Base-by-base conservation (phyloP, 2,329 filamentous ascomycete species). In the Fusarium newnesense region DNA sequence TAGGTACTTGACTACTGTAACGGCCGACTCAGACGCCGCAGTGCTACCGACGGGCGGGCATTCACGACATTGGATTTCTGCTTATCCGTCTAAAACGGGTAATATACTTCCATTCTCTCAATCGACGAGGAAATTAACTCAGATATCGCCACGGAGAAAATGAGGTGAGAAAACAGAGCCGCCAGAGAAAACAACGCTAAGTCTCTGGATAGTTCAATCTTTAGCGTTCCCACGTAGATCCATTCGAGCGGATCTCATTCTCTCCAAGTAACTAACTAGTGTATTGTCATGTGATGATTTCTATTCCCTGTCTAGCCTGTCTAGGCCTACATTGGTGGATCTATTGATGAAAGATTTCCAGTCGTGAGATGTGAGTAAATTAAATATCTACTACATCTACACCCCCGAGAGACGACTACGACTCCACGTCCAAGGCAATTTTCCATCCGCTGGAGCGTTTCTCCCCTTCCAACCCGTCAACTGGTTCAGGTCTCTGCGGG, bases 341-440 rank as follows among this genome's bases (percentile, higher is more conserved):
- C n/a, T 54, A 40, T 42, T 28, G 24, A 24, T 28, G 10, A 6
- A 37, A 63, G 64, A 44, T 66, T 68, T 42, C n/a, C 19, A 37
- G 7, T 9, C 47, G 37, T 63, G 65, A 68, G 56, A 68, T 68
- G 40, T 68, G 64, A 68, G 65, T 39, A 36, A 47, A 36, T 40
- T 50, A 50, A 16, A 26, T 16, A 36, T 8, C 32, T n/a, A 44
- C 46, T 58, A 42, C 49, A 53, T 44, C 46, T 43, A 57, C 40
- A 19, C 30, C 61, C 28, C 15, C 24, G 69, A 75, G 5, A 75
- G 58, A 42, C 69, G 66, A 70, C 74, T 69, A 15, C 46, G 70
- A 37, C 70, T 76, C 72, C 74, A 75, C 43, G 74, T 73, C 74
- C 74, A 76, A 16, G 74, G 74, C 44, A 75, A 40, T 44, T 76